Conservation (phyloP, 1,284 basidiomycete genomes). For the Cryptococcus sp. region DNA sequence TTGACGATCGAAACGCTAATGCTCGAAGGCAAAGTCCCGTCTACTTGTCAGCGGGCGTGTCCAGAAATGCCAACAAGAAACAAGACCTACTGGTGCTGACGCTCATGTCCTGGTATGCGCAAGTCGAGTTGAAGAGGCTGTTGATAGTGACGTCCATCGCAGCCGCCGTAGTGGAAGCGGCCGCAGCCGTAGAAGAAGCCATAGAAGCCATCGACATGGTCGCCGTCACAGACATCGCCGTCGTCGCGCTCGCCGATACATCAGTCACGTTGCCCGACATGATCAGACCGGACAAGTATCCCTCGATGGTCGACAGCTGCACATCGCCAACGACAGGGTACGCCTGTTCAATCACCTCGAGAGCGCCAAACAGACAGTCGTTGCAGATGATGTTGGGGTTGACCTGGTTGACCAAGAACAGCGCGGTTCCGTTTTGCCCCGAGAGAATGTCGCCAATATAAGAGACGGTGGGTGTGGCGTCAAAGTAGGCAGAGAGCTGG, state of each 20-base stretch:
- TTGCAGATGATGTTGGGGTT: slow-evolving; percentile 31
- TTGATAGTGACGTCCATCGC: slow-evolving; percentile 8
- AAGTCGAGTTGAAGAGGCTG: slow-evolving; percentile 18
- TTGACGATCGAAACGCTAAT: slow-evolving; percentile 34
- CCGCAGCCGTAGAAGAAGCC: too few relatives aligned
- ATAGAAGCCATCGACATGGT: too few relatives aligned
- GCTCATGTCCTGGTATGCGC: slow-evolving; percentile 8
- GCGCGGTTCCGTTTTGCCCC: slow-evolving; percentile 27
- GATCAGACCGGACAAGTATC: too few relatives aligned
- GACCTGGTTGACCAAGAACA: slow-evolving; percentile 14
- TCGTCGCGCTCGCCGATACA: too few relatives aligned
- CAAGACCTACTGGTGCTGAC: slow-evolving; percentile 10
- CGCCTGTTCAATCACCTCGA: slow-evolving; percentile 29
- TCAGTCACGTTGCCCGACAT: too few relatives aligned
- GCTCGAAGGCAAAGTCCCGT: slow-evolving; percentile 35
- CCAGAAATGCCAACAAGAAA: background rate
- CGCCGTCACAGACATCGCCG: too few relatives aligned
- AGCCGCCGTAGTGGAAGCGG: too few relatives aligned
- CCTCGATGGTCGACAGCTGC: slow-evolving; percentile 11
- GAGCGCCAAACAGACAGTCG: slow-evolving; percentile 40
- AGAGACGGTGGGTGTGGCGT: slow-evolving; percentile 27
- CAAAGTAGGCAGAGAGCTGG: slow-evolving; percentile 31
- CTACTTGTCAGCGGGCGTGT: slow-evolving; percentile 9
- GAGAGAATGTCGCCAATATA: slow-evolving; percentile 22
- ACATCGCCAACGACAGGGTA: slow-evolving; percentile 31